phyloP scores from a whole-genome alignment of 176 grass and related monocot species.

The Aegilops umbellulata region DNA sequence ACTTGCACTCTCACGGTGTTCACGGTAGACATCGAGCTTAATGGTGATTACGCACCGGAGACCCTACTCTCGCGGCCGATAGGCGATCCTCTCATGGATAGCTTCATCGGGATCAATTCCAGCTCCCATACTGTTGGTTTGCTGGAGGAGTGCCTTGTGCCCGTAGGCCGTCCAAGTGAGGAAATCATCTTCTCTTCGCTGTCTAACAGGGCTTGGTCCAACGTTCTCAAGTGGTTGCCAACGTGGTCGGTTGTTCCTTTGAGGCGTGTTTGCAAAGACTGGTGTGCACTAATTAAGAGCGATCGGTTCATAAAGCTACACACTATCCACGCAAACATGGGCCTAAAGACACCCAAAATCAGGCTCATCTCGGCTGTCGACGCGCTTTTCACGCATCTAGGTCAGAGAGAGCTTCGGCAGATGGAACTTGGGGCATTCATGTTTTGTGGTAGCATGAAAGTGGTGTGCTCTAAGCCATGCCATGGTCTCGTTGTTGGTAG shows the following conservation, averaged over 20 bases:
- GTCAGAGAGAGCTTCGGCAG: too few species aligned
- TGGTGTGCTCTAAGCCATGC: conserved; percentile 21
- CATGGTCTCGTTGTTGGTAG: background rate
- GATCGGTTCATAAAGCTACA: background rate
- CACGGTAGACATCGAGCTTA: background rate
- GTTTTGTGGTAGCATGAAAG: background rate
- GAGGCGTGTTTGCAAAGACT: background rate
- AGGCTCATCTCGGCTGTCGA: too few species aligned
- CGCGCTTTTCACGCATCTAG: too few species aligned
- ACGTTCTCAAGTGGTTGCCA: background rate
- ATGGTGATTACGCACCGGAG: background rate
- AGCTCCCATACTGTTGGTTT: background rate
- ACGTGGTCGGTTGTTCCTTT: background rate
- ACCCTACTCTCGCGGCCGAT: background rate
- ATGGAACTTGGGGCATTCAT: too few species aligned
- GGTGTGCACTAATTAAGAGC: background rate
- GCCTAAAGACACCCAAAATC: too few species aligned
- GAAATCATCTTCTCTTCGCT: background rate
- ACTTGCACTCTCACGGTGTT: background rate
- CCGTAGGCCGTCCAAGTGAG: background rate
- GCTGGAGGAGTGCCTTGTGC: background rate
- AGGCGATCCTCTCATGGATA: too few species aligned
- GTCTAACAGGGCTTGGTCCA: background rate
- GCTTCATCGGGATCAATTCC: too few species aligned
- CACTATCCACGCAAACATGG: background rate